phyloP scores from a whole-genome alignment of 164 flowering plant species.

The Brasenia schreberi region DNA sequence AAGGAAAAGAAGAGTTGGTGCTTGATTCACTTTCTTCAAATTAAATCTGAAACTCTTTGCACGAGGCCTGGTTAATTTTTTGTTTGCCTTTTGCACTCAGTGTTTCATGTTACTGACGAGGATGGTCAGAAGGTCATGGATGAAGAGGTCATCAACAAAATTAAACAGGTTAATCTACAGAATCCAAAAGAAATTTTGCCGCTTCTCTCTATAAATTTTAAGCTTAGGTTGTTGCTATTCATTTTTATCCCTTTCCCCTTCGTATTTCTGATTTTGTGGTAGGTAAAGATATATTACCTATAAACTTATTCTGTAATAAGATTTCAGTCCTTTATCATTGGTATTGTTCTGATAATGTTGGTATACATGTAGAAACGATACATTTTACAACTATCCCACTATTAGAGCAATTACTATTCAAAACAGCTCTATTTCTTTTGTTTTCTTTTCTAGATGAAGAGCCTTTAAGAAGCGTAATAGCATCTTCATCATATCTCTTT shows the following conservation, averaged over 20 bases:
- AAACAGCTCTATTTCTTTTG: not conserved
- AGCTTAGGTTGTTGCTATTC: not conserved
- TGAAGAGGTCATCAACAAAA: conserved; percentile 42
- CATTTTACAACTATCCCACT: no score
- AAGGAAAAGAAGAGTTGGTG: not conserved
- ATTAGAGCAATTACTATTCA: no score
- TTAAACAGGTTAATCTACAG: conserved; percentile 44
- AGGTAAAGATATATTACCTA: not conserved
- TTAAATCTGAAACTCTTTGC: not conserved
- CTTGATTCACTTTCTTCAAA: not conserved
- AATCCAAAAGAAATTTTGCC: not conserved
- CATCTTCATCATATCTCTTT: not conserved
- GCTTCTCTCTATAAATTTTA: not conserved
- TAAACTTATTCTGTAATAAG: not conserved
- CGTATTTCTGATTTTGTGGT: not conserved
- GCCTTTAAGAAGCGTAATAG: not conserved
- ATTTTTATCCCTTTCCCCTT: not conserved
- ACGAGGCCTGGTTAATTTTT: not conserved
- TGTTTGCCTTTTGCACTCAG: conserved; percentile 16
- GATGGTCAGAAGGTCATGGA: conserved; percentile 62
- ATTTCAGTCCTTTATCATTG: not conserved
- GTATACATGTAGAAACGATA: not conserved
- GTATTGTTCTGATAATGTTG: not conserved
- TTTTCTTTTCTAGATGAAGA: not conserved
- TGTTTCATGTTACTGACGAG: conserved; percentile 77